Evolutionary conservation across 2,329 filamentous ascomycete genomes (phyloP).

Genomic region (Coniochaeta sp.): DNA sequence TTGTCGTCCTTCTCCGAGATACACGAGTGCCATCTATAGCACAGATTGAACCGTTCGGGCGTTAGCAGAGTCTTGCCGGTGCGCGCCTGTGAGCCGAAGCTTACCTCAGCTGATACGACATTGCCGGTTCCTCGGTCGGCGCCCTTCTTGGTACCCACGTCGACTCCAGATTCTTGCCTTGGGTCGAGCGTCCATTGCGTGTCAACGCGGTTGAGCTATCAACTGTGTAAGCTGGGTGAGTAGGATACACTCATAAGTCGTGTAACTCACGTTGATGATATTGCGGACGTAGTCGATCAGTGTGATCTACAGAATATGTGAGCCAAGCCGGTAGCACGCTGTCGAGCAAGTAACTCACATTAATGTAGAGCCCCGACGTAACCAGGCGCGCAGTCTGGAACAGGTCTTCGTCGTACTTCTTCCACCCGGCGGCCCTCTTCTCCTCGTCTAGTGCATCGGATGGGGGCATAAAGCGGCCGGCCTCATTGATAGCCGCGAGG

Average conservation of each 20-base stretch:
- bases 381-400: constrained; percentile 75
- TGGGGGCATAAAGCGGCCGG: constrained; percentile 67
- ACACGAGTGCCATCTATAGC: constrained; percentile 81
- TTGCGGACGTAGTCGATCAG: constrained; percentile 73
- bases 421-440: constrained; percentile 44
- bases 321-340: not conserved
- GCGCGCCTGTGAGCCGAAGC: not conserved
- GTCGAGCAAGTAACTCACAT: constrained; percentile 19
- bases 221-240: not conserved
- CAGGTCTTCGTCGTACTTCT: constrained; percentile 67
- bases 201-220: constrained; percentile 56
- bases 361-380: constrained; percentile 69
- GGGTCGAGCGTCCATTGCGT: constrained; percentile 79
- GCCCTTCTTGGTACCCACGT: constrained; percentile 43
- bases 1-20: constrained; percentile 69
- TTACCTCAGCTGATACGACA: constrained; percentile 65
- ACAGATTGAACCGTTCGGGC: constrained; percentile 60
- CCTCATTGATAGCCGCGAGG: constrained; percentile 79
- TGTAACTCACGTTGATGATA: constrained; percentile 48
- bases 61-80: not conserved
- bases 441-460: constrained; percentile 39
- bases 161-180: constrained; percentile 56
- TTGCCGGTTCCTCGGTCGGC: constrained; percentile 71
- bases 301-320: constrained; percentile 41
- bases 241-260: not conserved